Conservation (phyloP, 1,284 basidiomycete genomes). For the Coniferiporia weirii region DNA sequence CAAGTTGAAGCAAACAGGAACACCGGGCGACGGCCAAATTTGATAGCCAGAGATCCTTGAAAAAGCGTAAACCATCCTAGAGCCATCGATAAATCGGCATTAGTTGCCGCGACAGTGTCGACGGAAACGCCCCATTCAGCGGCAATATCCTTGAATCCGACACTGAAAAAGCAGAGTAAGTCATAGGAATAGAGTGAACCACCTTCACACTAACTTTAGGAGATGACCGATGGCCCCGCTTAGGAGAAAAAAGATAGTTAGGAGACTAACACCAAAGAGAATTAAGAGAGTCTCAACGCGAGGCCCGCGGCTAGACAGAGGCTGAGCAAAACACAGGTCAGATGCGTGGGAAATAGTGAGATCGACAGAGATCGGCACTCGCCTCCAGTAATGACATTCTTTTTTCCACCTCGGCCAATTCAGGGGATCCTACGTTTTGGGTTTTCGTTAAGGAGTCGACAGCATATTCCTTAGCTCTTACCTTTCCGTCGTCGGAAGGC, state of each 20-base stretch:
- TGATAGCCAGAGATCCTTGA: constrained; percentile 13
- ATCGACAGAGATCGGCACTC: neutral
- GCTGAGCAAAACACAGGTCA: neutral
- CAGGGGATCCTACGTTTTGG: constrained; percentile 8
- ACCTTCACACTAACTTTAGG: neutral
- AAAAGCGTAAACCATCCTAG: constrained; percentile 12
- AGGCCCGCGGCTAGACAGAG: constrained; percentile 10
- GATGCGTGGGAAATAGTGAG: neutral
- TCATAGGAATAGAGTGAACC: neutral
- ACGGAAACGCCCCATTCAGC: constrained; percentile 8
- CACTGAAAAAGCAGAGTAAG: constrained; percentile 3
- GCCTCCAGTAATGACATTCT: constrained; percentile 11
- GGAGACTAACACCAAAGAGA: neutral
- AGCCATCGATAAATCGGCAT: constrained; percentile 10
- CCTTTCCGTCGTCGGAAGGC: constrained; percentile 14
- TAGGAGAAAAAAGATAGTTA: neutral
- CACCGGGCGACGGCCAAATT: constrained; percentile 11
- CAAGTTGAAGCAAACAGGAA: constrained; percentile 10
- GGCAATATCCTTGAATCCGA: constrained; percentile 12
- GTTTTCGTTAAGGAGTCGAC: too few species aligned
- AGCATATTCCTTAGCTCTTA: neutral
- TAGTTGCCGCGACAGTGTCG: constrained; percentile 1
- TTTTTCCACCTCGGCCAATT: constrained; percentile 16
- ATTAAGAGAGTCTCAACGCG: neutral
- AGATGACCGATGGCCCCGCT: constrained; percentile 10